Evolutionary conservation across 2,329 filamentous ascomycete genomes (phyloP), one percentile per base, ranked within the genome.

Genomic region (Eurotiales sp.): DNA sequence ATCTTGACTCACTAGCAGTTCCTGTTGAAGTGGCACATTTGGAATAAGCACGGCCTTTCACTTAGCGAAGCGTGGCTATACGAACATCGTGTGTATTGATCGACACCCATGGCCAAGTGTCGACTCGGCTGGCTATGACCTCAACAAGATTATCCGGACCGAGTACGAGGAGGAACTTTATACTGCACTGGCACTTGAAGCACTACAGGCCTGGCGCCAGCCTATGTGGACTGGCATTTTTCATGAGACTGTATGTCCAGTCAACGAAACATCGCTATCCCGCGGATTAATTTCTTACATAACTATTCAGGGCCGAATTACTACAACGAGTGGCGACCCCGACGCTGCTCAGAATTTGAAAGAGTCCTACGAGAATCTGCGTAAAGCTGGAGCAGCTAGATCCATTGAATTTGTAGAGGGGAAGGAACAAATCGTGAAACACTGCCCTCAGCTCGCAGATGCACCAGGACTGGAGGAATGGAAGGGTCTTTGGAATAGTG

Each of bases 1-100:
- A 58, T 52, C n/a, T 45, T 19, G n/a, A 7, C 49, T 51, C n/a
- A 57, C 46, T 41, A 45, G 34, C 8, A 41, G 11, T 59, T 58
- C 14, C 32, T 59, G 79, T 45, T 76, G 77, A 8, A 74, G 70
- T 19, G 78, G 77, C 8, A 78, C 77, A 0, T 79, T 77, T 64
- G 78, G 77, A 11, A 72, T 71, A 29, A 75, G 73, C 7, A 78
- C 77, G n/a, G 77, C 77, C n/a, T 65, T 78, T 17, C 72, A 79
- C 56, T 67, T 80, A 5, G 72, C 76, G 22, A 70, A 75, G 25
- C 66, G 72, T 46, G 77, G 77, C 36, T 79, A 78, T 58, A 69
- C 66, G 34, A 70, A 75, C 54, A 68, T 80, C 51, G 77, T 68
- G 3, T 71, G 79, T 5, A 64, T 80, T 10, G 77, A 79, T 54